These are phyloP conservation scores for Arthrobotrys megalospora DNA, from an alignment of 2,329 filamentous ascomycete species.

Conservation along the genomic window DNA sequence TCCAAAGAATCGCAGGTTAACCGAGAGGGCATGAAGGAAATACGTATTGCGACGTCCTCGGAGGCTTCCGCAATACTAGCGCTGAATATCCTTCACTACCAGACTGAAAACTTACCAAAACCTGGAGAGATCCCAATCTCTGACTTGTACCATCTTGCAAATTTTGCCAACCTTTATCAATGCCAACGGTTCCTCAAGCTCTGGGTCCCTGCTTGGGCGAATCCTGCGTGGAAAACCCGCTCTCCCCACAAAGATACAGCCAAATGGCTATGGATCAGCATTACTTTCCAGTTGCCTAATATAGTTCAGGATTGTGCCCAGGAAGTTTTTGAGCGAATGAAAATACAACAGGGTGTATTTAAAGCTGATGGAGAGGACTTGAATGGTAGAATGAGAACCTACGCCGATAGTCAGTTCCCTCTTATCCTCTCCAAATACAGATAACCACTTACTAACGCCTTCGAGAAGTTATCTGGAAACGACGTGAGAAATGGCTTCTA, in stretches of 20 bases:
- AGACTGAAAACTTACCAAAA: background rate
- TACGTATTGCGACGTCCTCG: background rate
- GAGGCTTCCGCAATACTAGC: background rate
- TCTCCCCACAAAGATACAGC: background rate
- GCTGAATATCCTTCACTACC: slow-evolving; percentile 12
- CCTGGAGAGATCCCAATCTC: background rate
- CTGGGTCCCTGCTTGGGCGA: background rate
- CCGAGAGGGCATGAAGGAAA: background rate
- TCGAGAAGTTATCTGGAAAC: background rate
- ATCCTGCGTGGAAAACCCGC: background rate
- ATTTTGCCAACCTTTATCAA: background rate
- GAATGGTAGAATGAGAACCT: background rate
- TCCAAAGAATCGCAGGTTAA: slow-evolving; percentile 7
- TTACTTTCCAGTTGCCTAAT: background rate
- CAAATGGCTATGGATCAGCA: background rate
- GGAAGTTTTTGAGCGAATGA: background rate
- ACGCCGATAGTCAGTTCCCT: background rate
- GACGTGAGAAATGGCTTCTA: background rate
- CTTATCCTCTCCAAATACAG: background rate
- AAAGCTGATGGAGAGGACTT: background rate
- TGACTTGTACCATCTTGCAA: background rate
- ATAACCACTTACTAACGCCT: background rate
- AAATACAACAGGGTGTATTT: too few relatives aligned
- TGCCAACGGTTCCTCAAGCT: background rate
- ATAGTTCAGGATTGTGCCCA: background rate